Evolutionary conservation across 306 rosid genomes (phyloP), one percentile per base, ranked within the genome.

Genomic region (Vigna angularis): DNA sequence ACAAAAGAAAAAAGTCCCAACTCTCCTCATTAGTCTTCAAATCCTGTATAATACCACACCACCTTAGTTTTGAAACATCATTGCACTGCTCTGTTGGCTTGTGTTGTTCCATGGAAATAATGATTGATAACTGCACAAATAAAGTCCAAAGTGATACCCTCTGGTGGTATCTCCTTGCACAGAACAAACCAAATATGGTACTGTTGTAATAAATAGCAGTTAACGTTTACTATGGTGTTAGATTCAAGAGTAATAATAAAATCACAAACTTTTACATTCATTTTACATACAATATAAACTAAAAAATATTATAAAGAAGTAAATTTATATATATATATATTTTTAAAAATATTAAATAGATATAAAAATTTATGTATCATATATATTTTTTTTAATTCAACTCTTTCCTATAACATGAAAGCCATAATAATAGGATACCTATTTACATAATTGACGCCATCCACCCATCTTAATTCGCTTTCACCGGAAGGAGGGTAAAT

Each of bases 1-100:
- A 72, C 83, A 50, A 72, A 79, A 63, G 48, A 73, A 79, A 5
- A 72, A 50, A 52, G 67, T 40, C 48, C 28, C 50, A 51, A 79
- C 78, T 40, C 66, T 53, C 20, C 14, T 44, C 70, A 47, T 56
- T 45, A 44, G 1, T 28, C 53, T 56, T 52, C 70, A 70, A 71
- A 59, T 18, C 47, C 65, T 30, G 40, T 18, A 32, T 47, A 5
- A 53, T 20, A 7, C 4, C 14, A 4, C 9, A 6, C 22, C 44
- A 38, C 44, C 48, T 49, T 52, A 70, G 16, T 40, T 79, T 24
- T 40, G 42, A 72, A 52, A 18, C 58, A 72, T 79, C 69, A 72
- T 72, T 72, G 79, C 4, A 30, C 34, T 26, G 3, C 28, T 26
- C 28, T 26, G 3, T 26, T 26, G 0, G 3, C 3, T 30, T 30